Evolutionary conservation across 1,284 basidiomycete genomes (phyloP).

Genomic region (Wolfiporia cocos): DNA sequence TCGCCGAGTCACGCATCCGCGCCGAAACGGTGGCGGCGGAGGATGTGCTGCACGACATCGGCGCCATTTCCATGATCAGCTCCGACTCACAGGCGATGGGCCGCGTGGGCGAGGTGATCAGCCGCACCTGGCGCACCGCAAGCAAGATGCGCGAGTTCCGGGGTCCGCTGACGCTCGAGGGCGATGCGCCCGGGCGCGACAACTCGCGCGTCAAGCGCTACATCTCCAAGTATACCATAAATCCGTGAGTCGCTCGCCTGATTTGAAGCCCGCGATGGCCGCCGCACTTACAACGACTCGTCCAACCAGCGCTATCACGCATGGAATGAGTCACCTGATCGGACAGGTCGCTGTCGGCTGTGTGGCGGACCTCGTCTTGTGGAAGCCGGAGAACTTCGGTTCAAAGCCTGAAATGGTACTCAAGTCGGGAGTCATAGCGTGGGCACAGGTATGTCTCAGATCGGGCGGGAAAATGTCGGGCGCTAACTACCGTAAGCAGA

Average conservation of each 20-base stretch:
- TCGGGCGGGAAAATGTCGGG: not conserved
- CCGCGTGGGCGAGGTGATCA: slow-evolving; percentile 91
- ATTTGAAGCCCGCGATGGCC: too few relatives aligned
- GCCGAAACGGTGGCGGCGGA: slow-evolving; percentile 97
- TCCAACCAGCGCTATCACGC: slow-evolving; percentile 75
- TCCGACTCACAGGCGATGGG: slow-evolving; percentile 99
- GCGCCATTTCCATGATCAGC: slow-evolving; percentile 95
- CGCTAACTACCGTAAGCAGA: slow-evolving; percentile 35
- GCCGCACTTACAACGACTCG: not conserved
- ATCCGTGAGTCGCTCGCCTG: slow-evolving; percentile 65
- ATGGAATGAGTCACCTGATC: slow-evolving; percentile 86
- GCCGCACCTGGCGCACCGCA: slow-evolving; percentile 94
- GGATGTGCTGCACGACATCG: slow-evolving; percentile 91
- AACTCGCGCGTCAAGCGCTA: slow-evolving; percentile 98
- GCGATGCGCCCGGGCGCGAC: slow-evolving; percentile 67
- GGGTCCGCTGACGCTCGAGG: slow-evolving; percentile 61
- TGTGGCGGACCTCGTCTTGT: slow-evolving; percentile 91
- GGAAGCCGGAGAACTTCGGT: slow-evolving; percentile 93
- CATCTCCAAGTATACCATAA: slow-evolving; percentile 95
- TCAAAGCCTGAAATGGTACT: slow-evolving; percentile 88
- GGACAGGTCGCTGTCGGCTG: slow-evolving; percentile 82
- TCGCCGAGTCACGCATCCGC: slow-evolving; percentile 96
- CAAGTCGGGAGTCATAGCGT: slow-evolving; percentile 92
- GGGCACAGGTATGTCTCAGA: slow-evolving; percentile 61
- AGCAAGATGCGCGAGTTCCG: slow-evolving; percentile 85